Evolutionary conservation across 352 stramenopile species (phyloP), one percentile per base, ranked within the genome.

Genomic region (Phytopythium vexans): DNA sequence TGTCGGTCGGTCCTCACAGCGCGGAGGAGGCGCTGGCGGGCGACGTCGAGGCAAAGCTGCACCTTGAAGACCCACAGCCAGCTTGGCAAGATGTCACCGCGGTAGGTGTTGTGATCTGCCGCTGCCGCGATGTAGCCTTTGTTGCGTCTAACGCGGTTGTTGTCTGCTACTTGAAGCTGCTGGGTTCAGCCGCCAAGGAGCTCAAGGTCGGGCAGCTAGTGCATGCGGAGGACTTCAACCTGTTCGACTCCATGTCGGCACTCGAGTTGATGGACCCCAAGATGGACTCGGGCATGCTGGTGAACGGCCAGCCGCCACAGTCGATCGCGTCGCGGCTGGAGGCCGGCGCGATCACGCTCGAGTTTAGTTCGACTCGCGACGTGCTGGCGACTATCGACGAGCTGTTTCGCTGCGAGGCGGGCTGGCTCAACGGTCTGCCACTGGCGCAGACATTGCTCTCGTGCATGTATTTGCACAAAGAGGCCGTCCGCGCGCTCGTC

Each of bases 221-320:
- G 34, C 84, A 94, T 42, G 71, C 86, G 41, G 58, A 82, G 6
- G 63, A 83, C 52, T 97, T 98, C 50, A 94, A 86, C 52, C 76
- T 98, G 52, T 95, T 94, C 60, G 90, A 98, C 56, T 96, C 90
- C 53, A 98, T 98, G 91, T 93, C 90, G 34, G 94, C 94, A 46
- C 68, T 97, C 14, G 92, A 98, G 74, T 67, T 98, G 3, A 96
- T 97, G 77, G 91, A 98, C 60, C 72, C 74, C 6, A 97, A 96
- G 58, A 98, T 98, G 92, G 94, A 98, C 73, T 92, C 83, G 38
- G 95, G 93, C 33, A 86, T 92, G 61, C 62, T 88, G n/a, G 64
- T 80, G 11, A 78, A 86, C 59, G 79, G 72, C 39, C 55, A 58
- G 3, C 71, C 73, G n/a, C 74, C 74, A 15, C 73, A 74, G 39